These are phyloP conservation scores for Xylogone sp. DNA, from an alignment of 2,329 filamentous ascomycete genomes.

Conservation along the genomic window DNA sequence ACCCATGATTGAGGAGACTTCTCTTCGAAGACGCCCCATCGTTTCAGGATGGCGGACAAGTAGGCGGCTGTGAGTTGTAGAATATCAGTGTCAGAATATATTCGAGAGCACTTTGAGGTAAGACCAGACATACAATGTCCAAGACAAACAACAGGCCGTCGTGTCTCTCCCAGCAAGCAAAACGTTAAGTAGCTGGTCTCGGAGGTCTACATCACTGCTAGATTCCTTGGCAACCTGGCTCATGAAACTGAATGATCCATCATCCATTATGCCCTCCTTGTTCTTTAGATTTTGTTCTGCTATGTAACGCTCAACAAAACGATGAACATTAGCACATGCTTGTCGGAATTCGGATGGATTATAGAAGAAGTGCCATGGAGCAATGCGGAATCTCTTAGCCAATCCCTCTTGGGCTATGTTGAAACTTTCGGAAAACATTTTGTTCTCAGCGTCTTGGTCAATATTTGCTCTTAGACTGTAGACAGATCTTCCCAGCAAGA, in stretches of 20 bases:
- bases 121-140: constrained; percentile 3
- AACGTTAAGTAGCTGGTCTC: constrained; percentile 28
- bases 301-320: constrained; percentile 13
- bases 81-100: neutral
- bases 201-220: constrained; percentile 26
- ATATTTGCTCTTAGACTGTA: constrained; percentile 15
- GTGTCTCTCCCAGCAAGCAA: constrained; percentile 29
- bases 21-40: constrained; percentile 4
- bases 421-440: constrained; percentile 32
- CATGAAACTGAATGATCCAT: constrained; percentile 10
- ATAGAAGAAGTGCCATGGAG: constrained; percentile 6
- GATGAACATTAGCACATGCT: constrained; percentile 18
- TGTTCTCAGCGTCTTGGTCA: neutral
- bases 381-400: constrained; percentile 25
- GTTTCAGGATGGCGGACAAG: constrained; percentile 9
- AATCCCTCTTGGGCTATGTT: constrained; percentile 29
- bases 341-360: constrained; percentile 2
- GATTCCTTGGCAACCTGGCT: constrained; percentile 17
- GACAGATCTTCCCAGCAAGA: constrained; percentile 49
- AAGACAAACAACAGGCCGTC: constrained; percentile 7
- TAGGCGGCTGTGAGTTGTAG: constrained; percentile 5
- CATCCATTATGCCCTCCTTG: constrained; percentile 9
- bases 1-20: constrained; percentile 1
- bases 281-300: constrained; percentile 31
- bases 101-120: neutral